Evolutionary conservation across 2,329 filamentous ascomycete genomes (phyloP).

Genomic region (Penicillium sp.): DNA sequence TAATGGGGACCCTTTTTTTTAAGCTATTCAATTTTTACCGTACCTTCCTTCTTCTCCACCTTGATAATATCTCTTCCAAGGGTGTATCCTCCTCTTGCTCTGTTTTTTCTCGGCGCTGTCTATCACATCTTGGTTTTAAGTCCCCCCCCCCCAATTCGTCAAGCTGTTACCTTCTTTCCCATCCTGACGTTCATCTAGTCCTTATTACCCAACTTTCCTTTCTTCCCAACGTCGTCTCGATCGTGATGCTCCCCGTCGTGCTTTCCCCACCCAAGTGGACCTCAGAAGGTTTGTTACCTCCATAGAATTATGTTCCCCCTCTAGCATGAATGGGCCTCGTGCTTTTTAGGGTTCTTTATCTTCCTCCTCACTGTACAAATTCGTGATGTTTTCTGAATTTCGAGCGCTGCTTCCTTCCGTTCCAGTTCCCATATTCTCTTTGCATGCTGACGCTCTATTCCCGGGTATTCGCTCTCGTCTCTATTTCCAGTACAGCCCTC

Average conservation of each 20-base stretch:
- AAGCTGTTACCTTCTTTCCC: not conserved
- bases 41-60: not conserved
- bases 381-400: not conserved
- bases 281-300: not conserved
- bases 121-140: too few relatives aligned
- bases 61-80: too few relatives aligned
- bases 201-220: too few relatives aligned
- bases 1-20: not conserved
- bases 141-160: not conserved
- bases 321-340: not conserved
- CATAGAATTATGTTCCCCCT: not conserved
- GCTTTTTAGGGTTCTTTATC: not conserved
- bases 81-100: too few relatives aligned
- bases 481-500: not conserved
- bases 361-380: not conserved
- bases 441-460: not conserved
- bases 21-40: not conserved
- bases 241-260: not conserved
- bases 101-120: too few relatives aligned
- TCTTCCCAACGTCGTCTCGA: too few relatives aligned
- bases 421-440: not conserved
- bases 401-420: not conserved
- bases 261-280: too few relatives aligned
- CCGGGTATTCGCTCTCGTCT: too few relatives aligned
- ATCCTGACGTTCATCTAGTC: not conserved